Evolutionary conservation across 2,329 filamentous ascomycete genomes (phyloP), one percentile per base, ranked within the genome.

Genomic region (Myotisia sp.): DNA sequence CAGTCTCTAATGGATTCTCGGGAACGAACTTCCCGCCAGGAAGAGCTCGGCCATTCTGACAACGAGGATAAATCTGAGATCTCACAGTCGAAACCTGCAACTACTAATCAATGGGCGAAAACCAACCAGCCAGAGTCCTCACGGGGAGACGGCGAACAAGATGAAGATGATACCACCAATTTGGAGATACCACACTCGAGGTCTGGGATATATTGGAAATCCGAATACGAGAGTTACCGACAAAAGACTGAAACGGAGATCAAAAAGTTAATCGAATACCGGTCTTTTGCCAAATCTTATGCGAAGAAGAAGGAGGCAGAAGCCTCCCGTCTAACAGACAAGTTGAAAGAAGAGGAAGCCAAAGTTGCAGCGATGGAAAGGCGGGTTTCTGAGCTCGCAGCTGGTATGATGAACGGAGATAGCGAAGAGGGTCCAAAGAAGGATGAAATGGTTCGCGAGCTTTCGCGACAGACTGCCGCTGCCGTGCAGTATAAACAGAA

Each of bases 171-270:
- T 20, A 71, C 68, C 0, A 51, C 65, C 14, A 70, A 74, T 41
- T 45, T 71, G 9, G 56, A 62, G 18, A 63, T 70, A 26, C 70
- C 71, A 2, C 60, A 62, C 14, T 71, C 69, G 1, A 65, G 70
- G 33, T 73, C 69, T 4, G 71, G 70, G 2, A 66, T 65, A 43
- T 74, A 73, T 45, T 76, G 71, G 71, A 75, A 75, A 49, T 59
- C 63, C 7, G 67, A 74, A 41, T 74, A 70, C 44, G 68, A 75
- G 35, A 62, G 56, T 24, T 76, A 76, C 45, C 60, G 70, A 10
- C 59, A 62, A 14, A 67, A 63, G 30, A 75, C 71, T 22, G 67
- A 71, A 39, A 61, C 60, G 24, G 71, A 77, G 46, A 68, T 74
- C 47, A 71, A 66, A 48, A 72, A 70, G 44, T 58, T 77, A 31